phyloP scores from a whole-genome alignment of 139 green algal species.

The Bryopsis sp. region DNA sequence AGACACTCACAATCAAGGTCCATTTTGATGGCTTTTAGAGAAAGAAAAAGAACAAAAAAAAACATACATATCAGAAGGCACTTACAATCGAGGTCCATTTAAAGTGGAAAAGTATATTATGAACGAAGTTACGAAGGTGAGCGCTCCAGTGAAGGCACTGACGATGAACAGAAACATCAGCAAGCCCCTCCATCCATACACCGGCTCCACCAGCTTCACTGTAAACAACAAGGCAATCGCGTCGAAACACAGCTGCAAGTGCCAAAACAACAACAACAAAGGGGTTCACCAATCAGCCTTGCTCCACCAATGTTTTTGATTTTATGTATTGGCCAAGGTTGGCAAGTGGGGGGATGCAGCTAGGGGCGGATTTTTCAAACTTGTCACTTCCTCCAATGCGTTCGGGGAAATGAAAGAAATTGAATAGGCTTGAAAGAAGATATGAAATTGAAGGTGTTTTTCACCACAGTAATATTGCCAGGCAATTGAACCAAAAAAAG shows the following conservation, averaged over 20 bases:
- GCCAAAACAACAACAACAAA: background rate
- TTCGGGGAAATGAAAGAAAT: too few relatives aligned
- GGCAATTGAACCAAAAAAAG: too few relatives aligned
- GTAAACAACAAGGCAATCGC: constrained; percentile 55
- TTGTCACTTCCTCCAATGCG: too few relatives aligned
- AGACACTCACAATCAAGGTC: background rate
- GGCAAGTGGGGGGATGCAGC: background rate
- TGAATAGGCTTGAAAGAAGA: too few relatives aligned
- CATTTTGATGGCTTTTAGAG: background rate
- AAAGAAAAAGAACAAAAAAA: background rate
- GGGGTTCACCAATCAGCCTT: background rate
- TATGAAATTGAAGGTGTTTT: too few relatives aligned
- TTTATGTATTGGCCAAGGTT: background rate
- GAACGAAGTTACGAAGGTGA: constrained; percentile 58
- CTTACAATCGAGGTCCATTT: background rate
- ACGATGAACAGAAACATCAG: constrained; percentile 66
- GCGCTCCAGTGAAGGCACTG: constrained; percentile 27
- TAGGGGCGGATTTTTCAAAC: background rate
- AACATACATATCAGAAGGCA: background rate
- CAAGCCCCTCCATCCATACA: constrained; percentile 72
- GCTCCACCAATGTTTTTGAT: background rate
- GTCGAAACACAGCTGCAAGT: constrained; percentile 48
- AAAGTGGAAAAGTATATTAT: constrained; percentile 36
- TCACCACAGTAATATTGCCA: too few relatives aligned
- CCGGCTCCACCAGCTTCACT: constrained; percentile 64